phyloP scores from a whole-genome alignment of 1,284 basidiomycete genomes.

The Trichosporon sp. region DNA sequence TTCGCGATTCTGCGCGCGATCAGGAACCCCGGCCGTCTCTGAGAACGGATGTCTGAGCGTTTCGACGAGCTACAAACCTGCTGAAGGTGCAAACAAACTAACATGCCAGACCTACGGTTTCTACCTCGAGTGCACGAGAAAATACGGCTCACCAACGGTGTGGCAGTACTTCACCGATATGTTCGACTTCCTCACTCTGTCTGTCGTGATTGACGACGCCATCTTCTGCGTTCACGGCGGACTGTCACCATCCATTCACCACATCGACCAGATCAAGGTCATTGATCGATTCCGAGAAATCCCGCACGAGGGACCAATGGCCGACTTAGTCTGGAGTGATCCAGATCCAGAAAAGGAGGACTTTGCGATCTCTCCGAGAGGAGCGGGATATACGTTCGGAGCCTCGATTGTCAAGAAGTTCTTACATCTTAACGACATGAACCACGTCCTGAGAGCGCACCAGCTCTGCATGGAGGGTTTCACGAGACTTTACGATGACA shows the following conservation, averaged over 20 bases:
- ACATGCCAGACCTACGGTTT: conserved; percentile 86
- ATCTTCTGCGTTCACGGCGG: conserved; percentile 99
- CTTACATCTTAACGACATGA: conserved; percentile 87
- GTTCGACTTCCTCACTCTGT: conserved; percentile 98
- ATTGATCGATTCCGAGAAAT: conserved; percentile 99
- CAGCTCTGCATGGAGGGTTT: conserved; percentile 99
- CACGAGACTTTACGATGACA: conserved; percentile 86
- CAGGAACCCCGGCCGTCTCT: conserved; percentile 23
- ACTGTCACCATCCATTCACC: conserved; percentile 96
- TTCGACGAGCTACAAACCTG: background rate
- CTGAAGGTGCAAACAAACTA: background rate
- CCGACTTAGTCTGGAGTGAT: conserved; percentile 99
- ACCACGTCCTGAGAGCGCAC: conserved; percentile 94
- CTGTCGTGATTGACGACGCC: conserved; percentile 95
- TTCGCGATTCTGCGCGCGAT: background rate
- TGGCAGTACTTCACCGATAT: conserved; percentile 99
- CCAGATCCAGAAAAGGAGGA: conserved; percentile 99
- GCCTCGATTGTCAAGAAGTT: conserved; percentile 99
- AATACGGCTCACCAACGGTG: conserved; percentile 92
- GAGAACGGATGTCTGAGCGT: conserved; percentile 48
- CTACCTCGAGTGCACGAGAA: conserved; percentile 96
- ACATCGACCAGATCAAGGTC: conserved; percentile 98
- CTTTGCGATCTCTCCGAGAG: conserved; percentile 96
- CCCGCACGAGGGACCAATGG: conserved; percentile 99
- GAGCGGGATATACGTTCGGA: conserved; percentile 98